Conservation (phyloP, 495 filamentous ascomycete species). For the Penicillium steckii region DNA sequence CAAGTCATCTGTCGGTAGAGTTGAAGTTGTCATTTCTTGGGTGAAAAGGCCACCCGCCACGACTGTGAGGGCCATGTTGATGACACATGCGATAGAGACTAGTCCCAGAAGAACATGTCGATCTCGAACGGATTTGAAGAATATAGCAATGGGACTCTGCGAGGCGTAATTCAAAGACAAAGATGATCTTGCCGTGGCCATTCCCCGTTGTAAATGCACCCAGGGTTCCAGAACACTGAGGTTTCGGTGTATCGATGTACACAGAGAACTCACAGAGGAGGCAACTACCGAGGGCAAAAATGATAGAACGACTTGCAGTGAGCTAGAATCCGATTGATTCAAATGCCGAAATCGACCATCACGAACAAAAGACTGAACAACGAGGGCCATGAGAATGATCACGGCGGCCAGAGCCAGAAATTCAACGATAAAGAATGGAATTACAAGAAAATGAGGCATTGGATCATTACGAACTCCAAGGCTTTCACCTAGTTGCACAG, state of each 20-base stretch:
- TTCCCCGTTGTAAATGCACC: conserved; percentile 44
- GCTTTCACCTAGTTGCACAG: conserved; percentile 24
- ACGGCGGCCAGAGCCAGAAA: conserved; percentile 35
- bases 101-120: conserved; percentile 31
- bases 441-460: conserved; percentile 40
- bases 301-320: conserved; percentile 37
- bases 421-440: conserved; percentile 42
- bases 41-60: conserved; percentile 41
- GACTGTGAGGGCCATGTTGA: conserved; percentile 35
- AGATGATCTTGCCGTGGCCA: conserved; percentile 28
- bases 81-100: conserved; percentile 35
- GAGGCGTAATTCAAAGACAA: conserved; percentile 40
- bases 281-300: conserved; percentile 40
- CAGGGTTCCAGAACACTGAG: conserved; percentile 43
- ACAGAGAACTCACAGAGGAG: conserved; percentile 35
- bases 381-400: conserved; percentile 36
- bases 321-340: conserved; percentile 36
- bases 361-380: conserved; percentile 29
- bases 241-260: conserved; percentile 41
- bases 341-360: conserved; percentile 37
- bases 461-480: conserved; percentile 31
- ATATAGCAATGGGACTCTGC: conserved; percentile 35
- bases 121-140: conserved; percentile 33
- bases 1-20: conserved; percentile 23
- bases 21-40: conserved; percentile 32